Evolutionary conservation across 176 grass and related monocot genomes (phyloP).

Genomic region (Coix lacrymajobi): DNA sequence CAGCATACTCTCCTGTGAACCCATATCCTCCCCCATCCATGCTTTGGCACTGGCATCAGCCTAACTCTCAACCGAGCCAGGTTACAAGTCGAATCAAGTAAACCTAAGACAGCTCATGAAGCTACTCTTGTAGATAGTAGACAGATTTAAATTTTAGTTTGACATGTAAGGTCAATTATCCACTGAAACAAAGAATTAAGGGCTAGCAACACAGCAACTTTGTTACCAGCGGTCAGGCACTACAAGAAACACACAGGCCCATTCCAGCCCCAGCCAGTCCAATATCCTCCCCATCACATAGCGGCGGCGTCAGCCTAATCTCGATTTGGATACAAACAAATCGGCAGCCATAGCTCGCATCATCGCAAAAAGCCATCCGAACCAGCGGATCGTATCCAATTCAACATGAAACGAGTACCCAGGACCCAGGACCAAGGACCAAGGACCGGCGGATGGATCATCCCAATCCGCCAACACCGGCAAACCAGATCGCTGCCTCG

Average conservation of each 20-base stretch:
- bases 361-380: background rate
- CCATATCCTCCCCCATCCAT: too few relatives aligned
- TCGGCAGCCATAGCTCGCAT: background rate
- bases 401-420: background rate
- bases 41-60: too few relatives aligned
- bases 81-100: background rate
- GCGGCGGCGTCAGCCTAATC: background rate
- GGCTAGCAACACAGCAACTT: background rate
- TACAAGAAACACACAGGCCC: background rate
- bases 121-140: background rate
- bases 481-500: background rate
- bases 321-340: background rate
- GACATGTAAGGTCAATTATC: background rate
- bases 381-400: background rate
- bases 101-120: background rate
- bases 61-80: background rate
- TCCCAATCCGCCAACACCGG: background rate
- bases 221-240: background rate
- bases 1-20: too few relatives aligned
- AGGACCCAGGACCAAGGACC: background rate
- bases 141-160: background rate
- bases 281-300: background rate
- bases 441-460: background rate
- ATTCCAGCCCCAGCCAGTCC: background rate
- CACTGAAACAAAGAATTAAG: background rate